Percentiles rank a stretch among this genome's conserved stretches.
Evolutionary conservation across 129 eudicot species (phyloP).

Genomic region (Rutidosis leptorrhynchoides): DNA sequence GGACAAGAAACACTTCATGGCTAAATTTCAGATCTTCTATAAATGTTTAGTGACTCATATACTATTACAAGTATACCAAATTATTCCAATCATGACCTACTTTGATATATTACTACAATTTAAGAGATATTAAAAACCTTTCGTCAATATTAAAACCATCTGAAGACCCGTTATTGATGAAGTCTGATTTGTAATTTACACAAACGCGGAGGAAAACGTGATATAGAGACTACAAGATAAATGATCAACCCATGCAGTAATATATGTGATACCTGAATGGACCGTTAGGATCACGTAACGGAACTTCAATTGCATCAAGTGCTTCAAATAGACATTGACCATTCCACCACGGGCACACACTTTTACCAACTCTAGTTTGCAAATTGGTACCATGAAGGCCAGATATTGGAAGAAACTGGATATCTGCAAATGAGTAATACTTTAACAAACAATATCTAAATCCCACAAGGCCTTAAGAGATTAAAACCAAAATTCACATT

Average conservation of each 20-base stretch:
- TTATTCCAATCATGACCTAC: not conserved
- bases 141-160: not conserved
- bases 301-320: constrained; percentile 80
- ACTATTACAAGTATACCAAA: not conserved
- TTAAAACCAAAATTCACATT: not conserved
- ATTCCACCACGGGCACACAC: constrained; percentile 72
- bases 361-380: constrained; percentile 64
- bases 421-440: constrained; percentile 48
- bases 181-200: not conserved
- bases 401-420: constrained; percentile 87
- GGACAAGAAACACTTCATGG: not conserved
- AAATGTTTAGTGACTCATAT: not conserved
- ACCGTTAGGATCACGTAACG: constrained; percentile 79
- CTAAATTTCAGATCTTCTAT: not conserved
- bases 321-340: constrained; percentile 91
- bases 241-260: not conserved
- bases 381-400: constrained; percentile 77
- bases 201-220: not conserved
- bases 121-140: not conserved
- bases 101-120: not conserved
- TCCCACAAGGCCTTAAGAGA: not conserved
- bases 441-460: not conserved
- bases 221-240: not conserved
- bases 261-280: constrained; percentile 64
- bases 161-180: not conserved